Conservation (phyloP, 805 yeast genomes). For the Wickerhamiella shivajii region DNA sequence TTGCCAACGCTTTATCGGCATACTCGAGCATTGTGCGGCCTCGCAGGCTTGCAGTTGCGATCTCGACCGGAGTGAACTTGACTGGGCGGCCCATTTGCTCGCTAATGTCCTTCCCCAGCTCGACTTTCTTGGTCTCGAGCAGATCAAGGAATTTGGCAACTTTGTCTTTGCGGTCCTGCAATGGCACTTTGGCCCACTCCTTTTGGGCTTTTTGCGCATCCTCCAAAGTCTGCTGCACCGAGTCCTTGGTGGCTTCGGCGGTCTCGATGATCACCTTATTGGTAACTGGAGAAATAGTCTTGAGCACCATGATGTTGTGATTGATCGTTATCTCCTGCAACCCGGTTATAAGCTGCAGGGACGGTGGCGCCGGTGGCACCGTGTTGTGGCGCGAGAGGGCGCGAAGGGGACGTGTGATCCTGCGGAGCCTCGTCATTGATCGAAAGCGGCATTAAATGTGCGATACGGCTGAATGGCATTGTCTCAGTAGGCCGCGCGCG, state of each 20-base stretch:
- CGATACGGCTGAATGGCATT: too few species aligned
- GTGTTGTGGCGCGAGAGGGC: too few species aligned
- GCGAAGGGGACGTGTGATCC: too few species aligned
- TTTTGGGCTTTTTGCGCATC: slow-evolving; percentile 18
- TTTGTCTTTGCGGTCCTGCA: slow-evolving; percentile 19
- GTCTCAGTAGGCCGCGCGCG: too few species aligned
- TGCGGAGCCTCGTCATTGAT: too few species aligned
- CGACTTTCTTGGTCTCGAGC: slow-evolving; percentile 16
- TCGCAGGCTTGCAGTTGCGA: slow-evolving; percentile 22
- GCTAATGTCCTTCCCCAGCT: slow-evolving; percentile 22
- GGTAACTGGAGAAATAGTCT: slow-evolving; percentile 23
- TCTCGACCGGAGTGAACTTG: slow-evolving; percentile 22
- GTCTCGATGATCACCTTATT: slow-evolving; percentile 20
- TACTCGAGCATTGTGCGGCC: slow-evolving; percentile 18
- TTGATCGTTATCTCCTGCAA: too few species aligned
- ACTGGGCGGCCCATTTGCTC: slow-evolving; percentile 26
- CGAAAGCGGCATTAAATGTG: too few species aligned
- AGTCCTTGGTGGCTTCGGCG: slow-evolving; percentile 16
- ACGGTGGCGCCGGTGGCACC: too few species aligned
- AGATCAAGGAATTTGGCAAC: slow-evolving; percentile 18
- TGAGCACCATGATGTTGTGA: too few species aligned
- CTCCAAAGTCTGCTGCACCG: slow-evolving; percentile 14
- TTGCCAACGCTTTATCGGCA: slow-evolving; percentile 23
- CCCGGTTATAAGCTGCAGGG: too few species aligned
- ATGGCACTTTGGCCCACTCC: slow-evolving; percentile 15